Percentiles rank a stretch among this genome's conserved stretches.
Conservation (phyloP, 78 protist species). For the Speleostelium caveatum region DNA sequence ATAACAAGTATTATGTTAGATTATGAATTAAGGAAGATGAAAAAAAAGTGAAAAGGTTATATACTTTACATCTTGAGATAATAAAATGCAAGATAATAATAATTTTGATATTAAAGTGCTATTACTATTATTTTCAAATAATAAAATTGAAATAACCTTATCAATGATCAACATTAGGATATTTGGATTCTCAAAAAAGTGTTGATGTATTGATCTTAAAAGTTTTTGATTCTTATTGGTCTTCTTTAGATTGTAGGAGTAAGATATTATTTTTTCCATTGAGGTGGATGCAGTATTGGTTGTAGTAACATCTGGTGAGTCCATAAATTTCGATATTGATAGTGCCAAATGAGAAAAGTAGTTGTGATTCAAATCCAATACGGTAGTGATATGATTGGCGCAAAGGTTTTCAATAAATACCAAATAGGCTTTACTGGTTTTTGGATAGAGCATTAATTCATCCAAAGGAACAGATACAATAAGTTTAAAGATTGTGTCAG, state of each 20-base stretch:
- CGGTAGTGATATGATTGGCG: neutral
- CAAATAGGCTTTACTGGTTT: constrained; percentile 23
- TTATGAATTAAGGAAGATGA: neutral
- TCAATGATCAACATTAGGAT: constrained; percentile 27
- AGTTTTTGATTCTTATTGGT: neutral
- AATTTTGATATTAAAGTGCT: constrained; percentile 31
- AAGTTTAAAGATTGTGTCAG: constrained; percentile 26
- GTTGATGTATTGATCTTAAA: neutral
- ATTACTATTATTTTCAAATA: constrained; percentile 46
- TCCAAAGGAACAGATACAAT: constrained; percentile 26
- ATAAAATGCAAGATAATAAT: constrained; percentile 44
- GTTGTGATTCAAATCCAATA: constrained; percentile 13
- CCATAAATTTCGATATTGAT: constrained; percentile 25
- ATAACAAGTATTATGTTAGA: too few relatives aligned
- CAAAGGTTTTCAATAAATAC: constrained; percentile 23
- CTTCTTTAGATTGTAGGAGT: constrained; percentile 9
- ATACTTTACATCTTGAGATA: constrained; percentile 39
- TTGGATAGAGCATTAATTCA: constrained; percentile 58
- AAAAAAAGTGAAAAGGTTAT: neutral
- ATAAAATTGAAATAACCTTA: constrained; percentile 13
- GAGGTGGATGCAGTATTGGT: constrained; percentile 25
- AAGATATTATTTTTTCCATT: constrained; percentile 31
- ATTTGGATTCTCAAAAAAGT: constrained; percentile 21
- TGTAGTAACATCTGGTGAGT: constrained; percentile 15
- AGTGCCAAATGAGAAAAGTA: constrained; percentile 34